Evolutionary conservation across 164 flowering plant species (phyloP), one percentile per base, ranked within the genome.

Genomic region (Pachysandra terminalis): DNA sequence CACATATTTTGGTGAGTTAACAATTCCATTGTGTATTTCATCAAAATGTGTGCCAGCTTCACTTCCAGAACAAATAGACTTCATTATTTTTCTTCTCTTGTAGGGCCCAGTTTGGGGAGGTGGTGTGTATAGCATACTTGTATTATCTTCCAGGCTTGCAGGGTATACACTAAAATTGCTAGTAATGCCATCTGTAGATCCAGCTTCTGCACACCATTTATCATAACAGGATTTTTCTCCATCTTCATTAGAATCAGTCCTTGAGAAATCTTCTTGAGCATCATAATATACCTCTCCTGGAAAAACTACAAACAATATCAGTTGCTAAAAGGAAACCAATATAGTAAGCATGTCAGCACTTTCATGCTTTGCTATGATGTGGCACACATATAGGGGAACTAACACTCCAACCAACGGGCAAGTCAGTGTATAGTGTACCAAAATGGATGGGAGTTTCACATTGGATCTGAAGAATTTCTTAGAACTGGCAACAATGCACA

Each of bases 211-310:
- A 67, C 9, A 55, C 59, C n/a, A n/a, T 54, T 68, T 70, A 59
- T 73, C 74, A 61, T 14, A 52, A 61, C 56, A 54, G 19, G 45
- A 22, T 68, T 37, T 74, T 61, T 74, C 84, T 2, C 71, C 76
- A 60, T 81, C 86, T 70, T 61, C 57, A 27, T 22, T 12, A 45
- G 64, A 22, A 21, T 56, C 53, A 40, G 69, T 57, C 27, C n/a
- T 23, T 65, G 83, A 61, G 59, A 85, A 80, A 74, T 73, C 68
- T 57, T 85, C 93, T 69, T 81, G 68, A 71, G 90, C 87, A 79
- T 93, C 98, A 78, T 83, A 76, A 71, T 89, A 93, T 23, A 78
- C 81, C 62, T 89, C 94, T 56, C 86, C 96, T 90, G 82, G 37
- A 71, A 69, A n/a, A 71, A 61, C 40, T 57, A n/a, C 67, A 48